Evolutionary conservation across 1,284 basidiomycete genomes (phyloP).

Genomic region (Schizophyllum commune): DNA sequence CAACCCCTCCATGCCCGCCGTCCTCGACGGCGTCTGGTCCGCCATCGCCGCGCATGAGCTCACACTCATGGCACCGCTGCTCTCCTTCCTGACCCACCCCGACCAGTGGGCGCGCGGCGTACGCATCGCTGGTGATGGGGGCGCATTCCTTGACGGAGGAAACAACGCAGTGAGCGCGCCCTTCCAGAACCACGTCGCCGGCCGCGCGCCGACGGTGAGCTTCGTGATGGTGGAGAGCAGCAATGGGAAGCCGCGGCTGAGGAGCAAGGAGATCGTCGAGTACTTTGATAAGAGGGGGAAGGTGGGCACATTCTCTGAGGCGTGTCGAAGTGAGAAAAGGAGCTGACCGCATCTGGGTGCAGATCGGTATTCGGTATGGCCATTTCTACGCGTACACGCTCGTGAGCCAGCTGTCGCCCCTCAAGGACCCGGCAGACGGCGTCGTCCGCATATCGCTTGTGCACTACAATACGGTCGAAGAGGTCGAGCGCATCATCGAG

Average conservation of each 20-base stretch:
- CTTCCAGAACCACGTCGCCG: constrained; percentile 24
- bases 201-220: constrained; percentile 63
- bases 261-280: constrained; percentile 58
- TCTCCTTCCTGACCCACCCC: constrained; percentile 27
- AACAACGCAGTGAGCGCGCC: background rate
- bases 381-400: constrained; percentile 75
- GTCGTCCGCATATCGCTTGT: constrained; percentile 74
- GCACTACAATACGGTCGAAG: constrained; percentile 72
- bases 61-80: constrained; percentile 27
- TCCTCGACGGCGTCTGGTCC: constrained; percentile 39
- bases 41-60: constrained; percentile 38
- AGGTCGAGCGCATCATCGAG: constrained; percentile 51
- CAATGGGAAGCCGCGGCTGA: constrained; percentile 40
- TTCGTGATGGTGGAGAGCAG: constrained; percentile 43
- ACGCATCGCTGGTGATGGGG: constrained; percentile 52
- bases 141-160: background rate
- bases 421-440: constrained; percentile 53
- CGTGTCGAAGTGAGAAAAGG: background rate
- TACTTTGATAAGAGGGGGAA: constrained; percentile 51
- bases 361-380: constrained; percentile 74
- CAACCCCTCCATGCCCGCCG: background rate
- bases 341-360: background rate
- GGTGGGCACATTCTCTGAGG: constrained; percentile 39
- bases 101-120: constrained; percentile 48
- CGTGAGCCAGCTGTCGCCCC: constrained; percentile 43